Evolutionary conservation across 768 basidiomycete genomes (phyloP).

Genomic region (Gyrodon lividus): DNA sequence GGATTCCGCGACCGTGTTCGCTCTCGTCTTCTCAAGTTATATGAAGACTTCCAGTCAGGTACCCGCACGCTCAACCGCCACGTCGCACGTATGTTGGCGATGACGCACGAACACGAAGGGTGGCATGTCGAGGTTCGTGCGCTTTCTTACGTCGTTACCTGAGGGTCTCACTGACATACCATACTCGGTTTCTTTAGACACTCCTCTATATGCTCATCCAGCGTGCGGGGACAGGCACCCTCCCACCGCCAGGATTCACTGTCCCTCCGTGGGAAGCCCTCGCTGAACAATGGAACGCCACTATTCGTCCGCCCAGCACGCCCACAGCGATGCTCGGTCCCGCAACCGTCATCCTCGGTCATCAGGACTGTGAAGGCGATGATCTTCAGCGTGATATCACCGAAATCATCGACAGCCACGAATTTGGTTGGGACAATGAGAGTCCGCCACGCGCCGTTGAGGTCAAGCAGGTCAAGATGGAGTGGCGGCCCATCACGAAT

Average conservation of each 20-base stretch:
- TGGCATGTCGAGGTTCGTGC: conserved; percentile 79
- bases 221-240: conserved; percentile 61
- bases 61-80: conserved; percentile 54
- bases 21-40: conserved; percentile 58
- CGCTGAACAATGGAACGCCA: conserved; percentile 52
- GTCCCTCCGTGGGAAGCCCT: conserved; percentile 58
- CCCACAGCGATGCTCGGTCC: conserved; percentile 52
- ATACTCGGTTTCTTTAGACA: conserved; percentile 47
- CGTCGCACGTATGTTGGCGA: conserved; percentile 74
- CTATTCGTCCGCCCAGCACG: conserved; percentile 36
- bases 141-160: background rate
- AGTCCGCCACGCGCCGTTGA: conserved; percentile 56
- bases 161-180: too few species aligned
- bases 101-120: conserved; percentile 87
- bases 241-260: conserved; percentile 72
- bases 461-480: conserved; percentile 60
- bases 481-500: conserved; percentile 79
- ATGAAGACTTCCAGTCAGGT: conserved; percentile 56
- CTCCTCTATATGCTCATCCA: conserved; percentile 91
- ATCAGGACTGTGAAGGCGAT: conserved; percentile 75
- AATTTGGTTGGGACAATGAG: conserved; percentile 96
- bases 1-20: conserved; percentile 79
- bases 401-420: conserved; percentile 30
- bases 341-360: conserved; percentile 59
- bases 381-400: conserved; percentile 39